phyloP scores from a whole-genome alignment of 2,329 filamentous ascomycete genomes.

The Shiraia sp. region DNA sequence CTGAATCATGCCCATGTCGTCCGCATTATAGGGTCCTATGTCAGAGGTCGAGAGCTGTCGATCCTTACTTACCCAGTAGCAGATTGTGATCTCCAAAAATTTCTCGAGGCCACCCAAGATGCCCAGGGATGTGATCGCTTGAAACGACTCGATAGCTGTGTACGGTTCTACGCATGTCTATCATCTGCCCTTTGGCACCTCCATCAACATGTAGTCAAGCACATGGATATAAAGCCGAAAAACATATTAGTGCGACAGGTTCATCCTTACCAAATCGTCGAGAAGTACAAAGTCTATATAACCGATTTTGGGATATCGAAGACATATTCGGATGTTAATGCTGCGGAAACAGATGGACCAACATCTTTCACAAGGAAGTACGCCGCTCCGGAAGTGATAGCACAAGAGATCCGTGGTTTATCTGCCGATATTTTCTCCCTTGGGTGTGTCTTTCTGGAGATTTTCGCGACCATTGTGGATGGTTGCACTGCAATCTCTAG shows the following conservation, averaged over 20 bases:
- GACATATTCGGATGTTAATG: conserved; percentile 9
- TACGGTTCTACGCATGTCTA: conserved; percentile 11
- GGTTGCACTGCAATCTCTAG: no score
- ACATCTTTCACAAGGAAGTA: conserved; percentile 21
- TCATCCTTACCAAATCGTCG: no score
- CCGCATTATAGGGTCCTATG: conserved; percentile 23
- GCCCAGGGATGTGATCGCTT: no score
- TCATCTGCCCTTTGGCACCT: conserved; percentile 14
- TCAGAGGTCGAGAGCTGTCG: conserved; percentile 7
- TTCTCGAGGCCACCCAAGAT: conserved; percentile 8
- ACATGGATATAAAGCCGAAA: conserved; percentile 27
- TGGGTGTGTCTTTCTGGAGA: conserved; percentile 25
- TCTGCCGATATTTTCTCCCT: conserved; percentile 28
- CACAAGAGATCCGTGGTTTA: conserved; percentile 12
- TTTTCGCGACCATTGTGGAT: no score
- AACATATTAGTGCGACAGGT: conserved; percentile 13
- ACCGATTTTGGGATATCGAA: conserved; percentile 28
- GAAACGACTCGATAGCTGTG: no score
- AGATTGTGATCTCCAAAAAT: conserved; percentile 19
- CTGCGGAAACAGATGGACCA: conserved; percentile 14
- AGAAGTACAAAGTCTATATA: conserved; percentile 20
- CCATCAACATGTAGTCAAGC: conserved; percentile 18
- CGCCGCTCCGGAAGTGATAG: conserved; percentile 24
- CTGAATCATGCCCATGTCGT: conserved; percentile 24
- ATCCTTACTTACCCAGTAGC: conserved; percentile 27